phyloP scores from a whole-genome alignment of 1,284 basidiomycete species.

The Sanguinoderma infundibulare region DNA sequence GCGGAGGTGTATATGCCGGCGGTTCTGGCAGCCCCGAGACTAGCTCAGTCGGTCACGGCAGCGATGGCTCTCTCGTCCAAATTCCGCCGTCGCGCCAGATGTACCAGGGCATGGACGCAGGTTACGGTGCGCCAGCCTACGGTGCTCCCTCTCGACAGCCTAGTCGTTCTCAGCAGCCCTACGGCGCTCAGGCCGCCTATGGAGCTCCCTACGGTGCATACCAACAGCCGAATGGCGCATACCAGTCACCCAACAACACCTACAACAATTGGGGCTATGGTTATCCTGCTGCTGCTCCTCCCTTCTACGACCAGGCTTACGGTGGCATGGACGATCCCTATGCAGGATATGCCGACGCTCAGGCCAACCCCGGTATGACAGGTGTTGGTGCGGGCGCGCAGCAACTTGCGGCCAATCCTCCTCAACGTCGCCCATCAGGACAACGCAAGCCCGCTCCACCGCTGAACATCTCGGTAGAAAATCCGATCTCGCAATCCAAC shows the following conservation, averaged over 20 bases:
- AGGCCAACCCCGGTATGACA: constrained; percentile 6
- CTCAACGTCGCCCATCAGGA: constrained; percentile 19
- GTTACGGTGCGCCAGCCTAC: constrained; percentile 1
- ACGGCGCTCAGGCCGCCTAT: constrained; percentile 17
- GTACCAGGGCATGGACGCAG: constrained; percentile 22
- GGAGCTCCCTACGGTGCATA: constrained; percentile 16
- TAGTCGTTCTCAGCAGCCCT: constrained; percentile 11
- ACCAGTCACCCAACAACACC: constrained; percentile 7
- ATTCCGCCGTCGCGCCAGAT: constrained; percentile 19
- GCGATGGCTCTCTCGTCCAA: constrained; percentile 3
- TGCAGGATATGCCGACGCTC: not conserved
- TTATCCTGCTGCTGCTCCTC: not conserved
- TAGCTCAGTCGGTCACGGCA: constrained; percentile 36
- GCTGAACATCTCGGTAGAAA: constrained; percentile 25
- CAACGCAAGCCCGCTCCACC: constrained; percentile 33
- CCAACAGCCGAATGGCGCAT: not conserved
- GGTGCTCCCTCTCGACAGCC: constrained; percentile 13
- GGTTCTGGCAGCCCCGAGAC: not conserved
- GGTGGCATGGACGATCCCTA: constrained; percentile 14
- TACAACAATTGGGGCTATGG: constrained; percentile 23
- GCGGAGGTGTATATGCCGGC: not conserved
- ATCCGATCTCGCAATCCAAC: constrained; percentile 12
- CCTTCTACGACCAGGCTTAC: constrained; percentile 20
- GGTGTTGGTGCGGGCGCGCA: constrained; percentile 21
- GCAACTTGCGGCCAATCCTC: not conserved